Percentiles rank a stretch among this genome's conserved stretches.
Conservation (phyloP, 768 basidiomycete species). For the Trametes cingulata region DNA sequence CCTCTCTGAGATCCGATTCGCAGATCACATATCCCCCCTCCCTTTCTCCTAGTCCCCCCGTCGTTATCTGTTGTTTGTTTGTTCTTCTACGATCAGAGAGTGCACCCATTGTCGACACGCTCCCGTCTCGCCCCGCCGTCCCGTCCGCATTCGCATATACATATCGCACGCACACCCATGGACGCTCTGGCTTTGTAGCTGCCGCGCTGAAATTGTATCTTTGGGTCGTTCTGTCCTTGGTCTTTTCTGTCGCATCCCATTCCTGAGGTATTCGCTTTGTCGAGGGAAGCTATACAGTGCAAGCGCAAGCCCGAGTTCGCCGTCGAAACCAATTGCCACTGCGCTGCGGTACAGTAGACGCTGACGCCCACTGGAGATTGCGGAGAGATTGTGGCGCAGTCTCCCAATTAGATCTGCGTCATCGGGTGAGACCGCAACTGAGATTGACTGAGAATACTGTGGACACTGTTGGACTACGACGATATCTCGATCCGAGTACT, state of each 20-base stretch:
- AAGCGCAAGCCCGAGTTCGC: no score
- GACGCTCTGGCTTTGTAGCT: neutral
- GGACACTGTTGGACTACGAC: neutral
- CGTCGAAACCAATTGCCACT: no score
- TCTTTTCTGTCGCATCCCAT: neutral
- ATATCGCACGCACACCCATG: conserved; percentile 3
- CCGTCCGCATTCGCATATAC: conserved; percentile 3
- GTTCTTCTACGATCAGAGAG: neutral
- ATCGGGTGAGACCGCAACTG: no score
- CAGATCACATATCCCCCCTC: neutral
- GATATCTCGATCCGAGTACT: no score
- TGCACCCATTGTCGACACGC: no score
- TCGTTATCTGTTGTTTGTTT: neutral
- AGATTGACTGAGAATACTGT: neutral
- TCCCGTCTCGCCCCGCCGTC: no score
- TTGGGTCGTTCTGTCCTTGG: conserved; percentile 3
- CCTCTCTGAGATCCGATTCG: neutral
- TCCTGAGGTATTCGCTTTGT: no score
- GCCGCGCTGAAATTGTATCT: conserved; percentile 12
- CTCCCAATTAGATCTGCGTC: no score
- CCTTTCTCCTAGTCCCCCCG: neutral
- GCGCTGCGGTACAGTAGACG: no score
- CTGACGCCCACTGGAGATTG: neutral
- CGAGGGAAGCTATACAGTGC: no score
- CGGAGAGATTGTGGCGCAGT: neutral